These are phyloP conservation scores for Echinochloa phyllopogon DNA, from an alignment of 176 grass and related monocot genomes.

Conservation along the genomic window DNA sequence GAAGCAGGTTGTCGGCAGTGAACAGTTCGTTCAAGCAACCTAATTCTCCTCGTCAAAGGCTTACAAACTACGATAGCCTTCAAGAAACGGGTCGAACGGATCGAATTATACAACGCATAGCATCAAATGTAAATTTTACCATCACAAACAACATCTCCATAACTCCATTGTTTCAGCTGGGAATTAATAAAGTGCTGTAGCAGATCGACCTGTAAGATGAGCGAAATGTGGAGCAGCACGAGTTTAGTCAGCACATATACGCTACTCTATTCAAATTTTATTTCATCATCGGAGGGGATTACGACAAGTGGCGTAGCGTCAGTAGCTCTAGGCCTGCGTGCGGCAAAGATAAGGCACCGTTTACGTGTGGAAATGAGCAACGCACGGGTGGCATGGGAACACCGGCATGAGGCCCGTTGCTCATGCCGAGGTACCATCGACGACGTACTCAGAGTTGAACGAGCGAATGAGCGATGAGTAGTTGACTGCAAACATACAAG, in stretches of 20 bases:
- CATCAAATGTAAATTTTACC: neutral
- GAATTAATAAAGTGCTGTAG: too few relatives aligned
- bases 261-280: neutral
- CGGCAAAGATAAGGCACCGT: slow-evolving; percentile 41
- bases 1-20: neutral
- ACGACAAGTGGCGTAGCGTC: neutral
- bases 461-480: neutral
- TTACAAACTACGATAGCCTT: neutral
- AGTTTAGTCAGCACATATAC: slow-evolving; percentile 13
- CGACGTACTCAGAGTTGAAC: slow-evolving; percentile 11
- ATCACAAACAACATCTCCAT: neutral
- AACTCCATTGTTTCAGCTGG: too few relatives aligned
- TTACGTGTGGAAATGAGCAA: slow-evolving; percentile 22
- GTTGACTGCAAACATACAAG: slow-evolving; percentile 35
- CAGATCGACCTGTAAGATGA: neutral
- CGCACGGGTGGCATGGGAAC: slow-evolving; percentile 5
- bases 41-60: slow-evolving; percentile 14
- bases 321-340: slow-evolving; percentile 17
- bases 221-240: slow-evolving; percentile 4
- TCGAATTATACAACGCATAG: neutral
- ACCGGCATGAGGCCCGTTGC: slow-evolving; percentile 1
- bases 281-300: too few relatives aligned
- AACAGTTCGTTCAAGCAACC: neutral
- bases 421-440: slow-evolving; percentile 3
- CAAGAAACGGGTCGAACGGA: slow-evolving; percentile 12